Conservation (phyloP, 345 rosid species). For the Dipteronia sinensis region DNA sequence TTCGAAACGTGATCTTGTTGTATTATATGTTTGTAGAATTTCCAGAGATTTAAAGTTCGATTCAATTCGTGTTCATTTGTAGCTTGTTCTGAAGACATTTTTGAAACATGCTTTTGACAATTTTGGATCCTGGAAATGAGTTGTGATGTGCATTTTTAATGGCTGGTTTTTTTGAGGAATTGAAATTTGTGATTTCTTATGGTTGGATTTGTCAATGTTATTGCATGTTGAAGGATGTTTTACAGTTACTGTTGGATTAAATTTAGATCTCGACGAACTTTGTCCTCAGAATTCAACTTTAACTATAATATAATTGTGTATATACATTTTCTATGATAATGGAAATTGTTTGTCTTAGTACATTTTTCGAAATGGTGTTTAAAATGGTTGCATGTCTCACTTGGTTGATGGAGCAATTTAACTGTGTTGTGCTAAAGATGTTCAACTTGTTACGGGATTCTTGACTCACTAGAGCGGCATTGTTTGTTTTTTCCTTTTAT, state of each 20-base stretch:
- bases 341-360: background rate
- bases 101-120: background rate
- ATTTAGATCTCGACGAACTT: background rate
- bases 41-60: background rate
- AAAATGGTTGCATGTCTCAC: background rate
- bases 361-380: background rate
- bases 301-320: background rate
- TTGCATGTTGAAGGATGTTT: background rate
- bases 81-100: background rate
- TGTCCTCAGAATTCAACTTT: background rate
- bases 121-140: conserved; percentile 13
- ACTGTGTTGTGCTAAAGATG: background rate
- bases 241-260: conserved; percentile 6
- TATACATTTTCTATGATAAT: background rate
- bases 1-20: conserved; percentile 17
- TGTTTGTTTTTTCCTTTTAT: background rate
- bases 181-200: background rate
- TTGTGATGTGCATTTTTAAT: background rate
- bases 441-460: background rate
- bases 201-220: background rate
- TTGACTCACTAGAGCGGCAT: background rate
- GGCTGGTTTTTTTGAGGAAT: background rate
- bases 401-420: background rate
- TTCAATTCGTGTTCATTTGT: background rate
- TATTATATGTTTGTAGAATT: background rate